Base-by-base conservation (phyloP, 495 filamentous ascomycete genomes). In the Staphylotrichum longicolle region DNA sequence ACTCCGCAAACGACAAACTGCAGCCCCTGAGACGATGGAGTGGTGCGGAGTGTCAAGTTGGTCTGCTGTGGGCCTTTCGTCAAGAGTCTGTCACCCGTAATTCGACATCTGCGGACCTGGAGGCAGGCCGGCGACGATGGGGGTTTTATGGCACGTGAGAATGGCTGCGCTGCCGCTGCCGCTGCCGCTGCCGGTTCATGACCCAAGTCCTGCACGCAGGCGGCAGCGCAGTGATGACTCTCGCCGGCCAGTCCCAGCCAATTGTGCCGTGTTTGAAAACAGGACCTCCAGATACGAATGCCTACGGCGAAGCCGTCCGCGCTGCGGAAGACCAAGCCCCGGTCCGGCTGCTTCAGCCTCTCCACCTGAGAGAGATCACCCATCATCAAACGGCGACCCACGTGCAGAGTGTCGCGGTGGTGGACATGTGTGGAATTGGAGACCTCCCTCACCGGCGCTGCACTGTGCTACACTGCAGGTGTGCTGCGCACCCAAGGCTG, bases 381-480 rank as follows among this genome's bases (percentile, higher is more conserved):
- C 10, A 34, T 57, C 40, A 10, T 63, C 41, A 54, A 59, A 63
- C 49, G 14, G 50, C 41, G 32, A 54, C 40, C 51, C 45, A 34
- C 15, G 44, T 46, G 27, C 39, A 50, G 39, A 46, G 34, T 47
- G 12, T 58, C 50, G 49, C 34, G 37, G 32, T 45, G 32, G 52
- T 60, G 51, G 62, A 14, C 50, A 55, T 60, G 49, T 39, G 47
- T 60, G 50, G 51, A 54, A 47, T 57, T 60, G 62, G 57, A 56
- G 41, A 54, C 61, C 61, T 63, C 61, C 56, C 39, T 15, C 14
- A 4, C 32, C 4, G 9, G 27, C 39, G 7, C 37, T 20, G 20
- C 20, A 27, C 20, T 27, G 20, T 27, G 20, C 20, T 27, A 27
- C 20, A 27, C 20, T 27, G 20, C 20, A 27, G 20, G 20, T 27